These are phyloP conservation scores for Mycena vitilis DNA, from an alignment of 768 basidiomycete species.

Conservation along the genomic window DNA sequence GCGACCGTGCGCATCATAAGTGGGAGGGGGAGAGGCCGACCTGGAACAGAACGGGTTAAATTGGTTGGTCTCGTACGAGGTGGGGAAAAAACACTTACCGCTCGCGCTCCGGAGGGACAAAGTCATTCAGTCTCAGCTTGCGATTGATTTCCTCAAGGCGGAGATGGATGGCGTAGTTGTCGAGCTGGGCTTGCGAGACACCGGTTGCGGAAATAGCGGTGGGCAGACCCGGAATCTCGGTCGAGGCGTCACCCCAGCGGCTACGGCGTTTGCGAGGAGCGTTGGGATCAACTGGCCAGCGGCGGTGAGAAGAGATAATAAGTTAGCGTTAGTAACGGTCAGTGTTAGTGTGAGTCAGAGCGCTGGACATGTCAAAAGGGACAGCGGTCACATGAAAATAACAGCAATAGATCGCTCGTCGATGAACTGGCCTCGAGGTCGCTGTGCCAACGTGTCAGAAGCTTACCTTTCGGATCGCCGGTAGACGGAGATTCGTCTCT, in stretches of 20 bases:
- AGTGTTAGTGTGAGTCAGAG: slow-evolving; percentile 64
- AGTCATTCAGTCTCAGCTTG: slow-evolving; percentile 93
- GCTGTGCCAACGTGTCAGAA: slow-evolving; percentile 46
- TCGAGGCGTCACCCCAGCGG: slow-evolving; percentile 96
- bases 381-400: slow-evolving; percentile 37
- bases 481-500: slow-evolving; percentile 75
- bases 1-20: slow-evolving; percentile 97
- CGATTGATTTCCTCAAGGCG: slow-evolving; percentile 97
- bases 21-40: slow-evolving; percentile 96
- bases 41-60: slow-evolving; percentile 53
- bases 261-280: slow-evolving; percentile 95
- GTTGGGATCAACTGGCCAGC: slow-evolving; percentile 77
- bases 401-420: slow-evolving; percentile 41
- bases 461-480: slow-evolving; percentile 80
- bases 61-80: slow-evolving; percentile 38
- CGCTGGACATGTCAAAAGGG: slow-evolving; percentile 52
- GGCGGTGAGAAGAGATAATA: slow-evolving; percentile 34
- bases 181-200: slow-evolving; percentile 94
- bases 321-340: slow-evolving; percentile 56
- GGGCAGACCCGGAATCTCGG: slow-evolving; percentile 91
- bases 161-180: slow-evolving; percentile 97
- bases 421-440: slow-evolving; percentile 52
- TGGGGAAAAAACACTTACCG: slow-evolving; percentile 60
- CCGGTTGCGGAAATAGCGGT: slow-evolving; percentile 94
- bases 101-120: slow-evolving; percentile 94